These are phyloP conservation scores for Coniochaeta pulveracea DNA, from an alignment of 2,329 filamentous ascomycete species.

Conservation along the genomic window DNA sequence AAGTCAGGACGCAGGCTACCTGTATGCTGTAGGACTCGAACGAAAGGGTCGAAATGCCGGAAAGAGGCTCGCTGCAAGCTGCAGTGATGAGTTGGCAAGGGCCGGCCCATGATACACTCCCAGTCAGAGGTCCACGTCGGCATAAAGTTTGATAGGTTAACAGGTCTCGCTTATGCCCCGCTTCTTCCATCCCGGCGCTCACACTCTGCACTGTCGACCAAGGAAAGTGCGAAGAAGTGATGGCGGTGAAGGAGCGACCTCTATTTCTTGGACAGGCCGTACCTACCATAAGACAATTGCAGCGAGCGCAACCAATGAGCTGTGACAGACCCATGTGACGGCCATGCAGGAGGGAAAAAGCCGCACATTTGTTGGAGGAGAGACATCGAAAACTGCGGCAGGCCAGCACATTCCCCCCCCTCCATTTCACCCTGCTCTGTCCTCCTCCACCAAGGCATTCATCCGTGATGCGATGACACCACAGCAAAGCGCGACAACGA, in stretches of 20 bases:
- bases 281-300: conserved; percentile 1
- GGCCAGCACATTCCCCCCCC: conserved; percentile 1
- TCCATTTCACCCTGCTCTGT: neutral
- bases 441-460: conserved; percentile 1
- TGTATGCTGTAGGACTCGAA: no score
- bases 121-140: neutral
- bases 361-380: no score
- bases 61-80: no score
- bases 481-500: neutral
- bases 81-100: conserved; percentile 3
- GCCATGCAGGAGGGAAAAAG: neutral
- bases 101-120: neutral
- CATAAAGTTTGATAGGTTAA: neutral
- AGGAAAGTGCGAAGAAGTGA: neutral
- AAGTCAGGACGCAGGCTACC: no score
- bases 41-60: no score
- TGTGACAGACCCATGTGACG: neutral
- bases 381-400: neutral
- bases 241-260: conserved; percentile 2
- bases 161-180: no score
- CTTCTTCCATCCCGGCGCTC: neutral
- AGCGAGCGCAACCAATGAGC: neutral
- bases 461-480: neutral
- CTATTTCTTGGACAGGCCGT: no score
- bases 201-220: conserved; percentile 1